Conservation (phyloP, 768 basidiomycete species). For the Boletus rex-veris region DNA sequence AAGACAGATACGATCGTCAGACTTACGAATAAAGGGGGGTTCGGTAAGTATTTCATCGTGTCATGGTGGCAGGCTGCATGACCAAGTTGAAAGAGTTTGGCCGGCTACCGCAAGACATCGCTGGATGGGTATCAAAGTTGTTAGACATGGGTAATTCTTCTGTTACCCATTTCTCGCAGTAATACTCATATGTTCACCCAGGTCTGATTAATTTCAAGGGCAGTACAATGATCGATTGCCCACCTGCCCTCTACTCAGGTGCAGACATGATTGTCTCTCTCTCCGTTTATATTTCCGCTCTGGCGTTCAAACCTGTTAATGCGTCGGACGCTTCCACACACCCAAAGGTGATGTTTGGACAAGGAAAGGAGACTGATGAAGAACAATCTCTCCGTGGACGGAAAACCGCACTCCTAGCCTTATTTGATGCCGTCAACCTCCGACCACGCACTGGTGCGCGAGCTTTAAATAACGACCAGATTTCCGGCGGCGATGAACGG, state of each 20-base stretch:
- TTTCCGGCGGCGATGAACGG: conserved; percentile 31
- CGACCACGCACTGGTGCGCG: conserved; percentile 55
- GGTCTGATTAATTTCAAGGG: conserved; percentile 66
- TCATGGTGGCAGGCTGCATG: background rate
- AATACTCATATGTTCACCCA: conserved; percentile 23
- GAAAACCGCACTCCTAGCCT: conserved; percentile 64
- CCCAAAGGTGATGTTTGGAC: conserved; percentile 52
- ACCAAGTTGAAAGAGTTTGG: conserved; percentile 61
- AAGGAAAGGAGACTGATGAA: conserved; percentile 74
- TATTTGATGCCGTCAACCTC: conserved; percentile 73
- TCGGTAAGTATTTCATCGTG: conserved; percentile 44
- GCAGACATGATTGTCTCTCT: conserved; percentile 75
- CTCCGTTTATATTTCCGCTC: conserved; percentile 61
- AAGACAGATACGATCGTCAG: conserved; percentile 64
- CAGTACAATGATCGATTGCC: conserved; percentile 76
- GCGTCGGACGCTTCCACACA: conserved; percentile 30
- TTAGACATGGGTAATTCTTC: conserved; percentile 57
- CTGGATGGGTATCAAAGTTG: conserved; percentile 71
- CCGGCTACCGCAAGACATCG: conserved; percentile 63
- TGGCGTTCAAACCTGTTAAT: conserved; percentile 59
- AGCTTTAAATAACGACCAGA: conserved; percentile 27
- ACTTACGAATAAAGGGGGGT: conserved; percentile 59
- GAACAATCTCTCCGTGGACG: conserved; percentile 79
- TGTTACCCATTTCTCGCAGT: background rate
- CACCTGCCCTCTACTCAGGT: conserved; percentile 65